Conservation (phyloP, 495 filamentous ascomycete genomes). For the Podospora fimiseda region DNA sequence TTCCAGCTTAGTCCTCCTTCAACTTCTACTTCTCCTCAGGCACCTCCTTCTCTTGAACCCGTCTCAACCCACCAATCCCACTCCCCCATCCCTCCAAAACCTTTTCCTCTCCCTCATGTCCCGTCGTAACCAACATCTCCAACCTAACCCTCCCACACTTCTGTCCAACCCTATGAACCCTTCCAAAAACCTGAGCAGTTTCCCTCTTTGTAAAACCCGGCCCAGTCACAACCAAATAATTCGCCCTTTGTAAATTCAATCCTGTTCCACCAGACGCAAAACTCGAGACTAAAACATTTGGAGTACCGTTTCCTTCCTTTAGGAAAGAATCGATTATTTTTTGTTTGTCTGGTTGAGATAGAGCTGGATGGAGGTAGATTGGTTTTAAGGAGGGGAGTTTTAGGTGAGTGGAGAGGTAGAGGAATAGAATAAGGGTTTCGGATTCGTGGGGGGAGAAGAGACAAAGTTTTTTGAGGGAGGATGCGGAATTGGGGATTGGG, state of each 20-base stretch:
- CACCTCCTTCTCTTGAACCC: too few species aligned
- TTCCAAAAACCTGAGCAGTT: constrained; percentile 24
- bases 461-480: constrained; percentile 17
- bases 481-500: constrained; percentile 6
- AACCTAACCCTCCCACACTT: constrained; percentile 9
- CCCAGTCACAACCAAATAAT: constrained; percentile 20
- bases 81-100: constrained; percentile 12
- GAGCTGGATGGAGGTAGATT: constrained; percentile 2
- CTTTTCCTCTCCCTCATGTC: constrained; percentile 19
- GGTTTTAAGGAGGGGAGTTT: constrained; percentile 7
- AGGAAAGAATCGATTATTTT: constrained; percentile 13
- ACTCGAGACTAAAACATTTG: constrained; percentile 21
- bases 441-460: constrained; percentile 22
- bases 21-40: too few species aligned
- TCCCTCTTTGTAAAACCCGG: constrained; percentile 23
- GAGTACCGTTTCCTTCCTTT: constrained; percentile 11
- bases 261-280: constrained; percentile 21
- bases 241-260: constrained; percentile 23
- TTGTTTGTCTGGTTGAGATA: constrained; percentile 2
- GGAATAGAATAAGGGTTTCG: constrained; percentile 17
- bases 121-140: constrained; percentile 16
- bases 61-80: constrained; percentile 9
- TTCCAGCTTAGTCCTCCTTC: too few species aligned
- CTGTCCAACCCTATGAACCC: constrained; percentile 23
- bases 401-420: constrained; percentile 8